A percentile compares a stretch with the other conserved stretches of the same genome.
These are phyloP conservation scores for Yamadazyma phyllophila DNA, from an alignment of 805 yeast species.

Conservation along the genomic window DNA sequence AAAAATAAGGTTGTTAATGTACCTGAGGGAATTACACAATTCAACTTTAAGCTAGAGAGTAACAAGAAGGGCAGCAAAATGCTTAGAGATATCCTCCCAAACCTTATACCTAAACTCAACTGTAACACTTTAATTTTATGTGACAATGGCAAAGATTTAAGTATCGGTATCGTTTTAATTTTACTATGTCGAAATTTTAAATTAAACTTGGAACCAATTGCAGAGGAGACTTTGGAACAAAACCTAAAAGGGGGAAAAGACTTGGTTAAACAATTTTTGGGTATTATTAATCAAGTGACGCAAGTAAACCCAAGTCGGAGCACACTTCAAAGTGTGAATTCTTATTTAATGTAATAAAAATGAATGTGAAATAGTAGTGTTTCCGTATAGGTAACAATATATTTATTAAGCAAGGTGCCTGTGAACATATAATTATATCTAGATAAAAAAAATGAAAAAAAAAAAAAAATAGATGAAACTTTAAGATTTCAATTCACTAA, in stretches of 20 bases:
- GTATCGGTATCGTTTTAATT: slow-evolving; percentile 58
- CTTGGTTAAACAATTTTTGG: slow-evolving; percentile 54
- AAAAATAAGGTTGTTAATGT: slow-evolving; percentile 12
- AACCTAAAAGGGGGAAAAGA: slow-evolving; percentile 41
- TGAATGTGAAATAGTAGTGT: not conserved
- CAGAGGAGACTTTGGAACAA: slow-evolving; percentile 7
- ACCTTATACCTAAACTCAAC: slow-evolving; percentile 30
- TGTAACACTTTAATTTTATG: slow-evolving; percentile 46
- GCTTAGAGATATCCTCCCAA: slow-evolving; percentile 48
- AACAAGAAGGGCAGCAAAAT: slow-evolving; percentile 68
- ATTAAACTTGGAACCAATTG: slow-evolving; percentile 39
- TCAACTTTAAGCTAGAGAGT: slow-evolving; percentile 22
- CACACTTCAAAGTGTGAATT: slow-evolving; percentile 69
- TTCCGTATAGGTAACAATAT: not conserved
- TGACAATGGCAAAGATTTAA: slow-evolving; percentile 63
- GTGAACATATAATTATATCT: not conserved
- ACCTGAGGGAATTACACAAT: slow-evolving; percentile 10
- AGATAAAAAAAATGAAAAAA: not conserved
- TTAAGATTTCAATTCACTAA: not conserved
- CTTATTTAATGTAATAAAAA: slow-evolving; percentile 3
- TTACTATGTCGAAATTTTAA: slow-evolving; percentile 48
- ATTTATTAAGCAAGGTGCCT: not conserved
- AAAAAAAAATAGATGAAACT: not conserved
- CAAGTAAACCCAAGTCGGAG: slow-evolving; percentile 74
- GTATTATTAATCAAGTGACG: slow-evolving; percentile 44